A percentile compares a stretch with the other conserved stretches of the same genome.
Conservation (phyloP, 768 basidiomycete genomes). For the Nidula microcarpa region DNA sequence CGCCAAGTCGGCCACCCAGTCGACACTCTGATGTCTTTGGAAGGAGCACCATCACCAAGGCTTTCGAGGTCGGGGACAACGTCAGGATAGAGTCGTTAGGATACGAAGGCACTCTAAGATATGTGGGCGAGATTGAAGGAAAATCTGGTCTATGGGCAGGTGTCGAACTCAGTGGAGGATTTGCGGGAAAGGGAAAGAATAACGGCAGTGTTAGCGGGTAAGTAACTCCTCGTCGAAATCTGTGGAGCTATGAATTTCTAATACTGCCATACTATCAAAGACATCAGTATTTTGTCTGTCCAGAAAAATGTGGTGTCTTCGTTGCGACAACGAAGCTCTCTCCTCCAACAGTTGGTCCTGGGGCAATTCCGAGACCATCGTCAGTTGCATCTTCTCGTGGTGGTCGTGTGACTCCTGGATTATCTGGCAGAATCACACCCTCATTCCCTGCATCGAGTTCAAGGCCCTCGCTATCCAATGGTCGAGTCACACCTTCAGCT, state of each 20-base stretch:
- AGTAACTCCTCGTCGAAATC: constrained; percentile 24
- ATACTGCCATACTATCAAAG: constrained; percentile 33
- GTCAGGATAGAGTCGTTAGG: constrained; percentile 88
- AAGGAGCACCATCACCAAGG: constrained; percentile 37
- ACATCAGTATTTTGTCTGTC: constrained; percentile 81
- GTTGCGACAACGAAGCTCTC: constrained; percentile 82
- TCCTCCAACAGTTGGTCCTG: constrained; percentile 60
- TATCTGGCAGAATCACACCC: constrained; percentile 49
- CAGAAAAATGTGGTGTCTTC: constrained; percentile 88
- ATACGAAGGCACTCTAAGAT: constrained; percentile 80
- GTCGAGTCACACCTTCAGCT: constrained; percentile 35
- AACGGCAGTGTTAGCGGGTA: constrained; percentile 88
- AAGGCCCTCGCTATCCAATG: constrained; percentile 29
- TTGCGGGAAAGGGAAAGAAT: constrained; percentile 92
- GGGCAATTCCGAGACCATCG: constrained; percentile 54
- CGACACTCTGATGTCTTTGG: constrained; percentile 60
- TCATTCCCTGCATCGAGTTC: constrained; percentile 30
- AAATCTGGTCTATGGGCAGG: constrained; percentile 93
- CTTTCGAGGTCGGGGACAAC: constrained; percentile 72
- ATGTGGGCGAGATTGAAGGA: constrained; percentile 81
- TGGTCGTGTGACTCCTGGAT: constrained; percentile 59
- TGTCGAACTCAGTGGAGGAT: constrained; percentile 84
- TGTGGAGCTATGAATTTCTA: neutral
- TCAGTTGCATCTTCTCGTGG: constrained; percentile 77
- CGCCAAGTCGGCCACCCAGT: constrained; percentile 53